These are phyloP conservation scores for Lyophyllum shimeji DNA, from an alignment of 768 basidiomycete species.

Conservation along the genomic window DNA sequence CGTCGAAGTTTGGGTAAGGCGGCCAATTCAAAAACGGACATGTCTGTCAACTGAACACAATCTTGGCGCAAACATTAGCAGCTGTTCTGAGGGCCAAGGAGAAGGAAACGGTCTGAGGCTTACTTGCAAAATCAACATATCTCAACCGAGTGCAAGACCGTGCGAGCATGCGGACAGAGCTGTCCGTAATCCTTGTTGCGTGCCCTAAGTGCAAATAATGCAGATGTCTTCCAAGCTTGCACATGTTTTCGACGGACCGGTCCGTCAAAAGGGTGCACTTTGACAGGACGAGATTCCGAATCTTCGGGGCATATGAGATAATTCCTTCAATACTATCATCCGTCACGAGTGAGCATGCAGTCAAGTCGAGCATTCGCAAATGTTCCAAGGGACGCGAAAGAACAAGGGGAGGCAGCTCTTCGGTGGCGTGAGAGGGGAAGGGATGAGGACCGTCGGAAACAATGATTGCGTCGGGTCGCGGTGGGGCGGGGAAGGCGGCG, in stretches of 20 bases:
- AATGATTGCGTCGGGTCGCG: constrained; percentile 35
- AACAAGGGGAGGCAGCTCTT: constrained; percentile 64
- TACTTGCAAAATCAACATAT: constrained; percentile 96
- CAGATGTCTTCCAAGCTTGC: constrained; percentile 84
- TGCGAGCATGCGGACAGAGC: constrained; percentile 80
- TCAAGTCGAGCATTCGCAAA: constrained; percentile 91
- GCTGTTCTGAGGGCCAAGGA: constrained; percentile 4
- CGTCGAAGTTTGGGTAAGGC: constrained; percentile 87
- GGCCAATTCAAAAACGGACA: constrained; percentile 91
- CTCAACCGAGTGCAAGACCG: constrained; percentile 85
- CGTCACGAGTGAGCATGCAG: constrained; percentile 77
- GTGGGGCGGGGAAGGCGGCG: constrained; percentile 78
- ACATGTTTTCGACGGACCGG: constrained; percentile 78
- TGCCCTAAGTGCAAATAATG: constrained; percentile 97
- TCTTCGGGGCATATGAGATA: constrained; percentile 75
- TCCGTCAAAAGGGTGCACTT: constrained; percentile 84
- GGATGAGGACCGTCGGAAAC: constrained; percentile 38
- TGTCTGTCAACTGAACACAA: constrained; percentile 85
- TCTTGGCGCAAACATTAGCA: constrained; percentile 44
- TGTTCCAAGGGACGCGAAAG: constrained; percentile 72
- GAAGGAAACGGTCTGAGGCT: constrained; percentile 33
- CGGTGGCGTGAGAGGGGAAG: constrained; percentile 36
- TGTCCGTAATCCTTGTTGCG: constrained; percentile 86
- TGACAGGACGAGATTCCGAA: constrained; percentile 84
- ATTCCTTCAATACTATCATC: constrained; percentile 86